Evolutionary conservation across 2,329 filamentous ascomycete species (phyloP), one percentile per base, ranked within the genome.

Genomic region (Penicillium oxalicum): DNA sequence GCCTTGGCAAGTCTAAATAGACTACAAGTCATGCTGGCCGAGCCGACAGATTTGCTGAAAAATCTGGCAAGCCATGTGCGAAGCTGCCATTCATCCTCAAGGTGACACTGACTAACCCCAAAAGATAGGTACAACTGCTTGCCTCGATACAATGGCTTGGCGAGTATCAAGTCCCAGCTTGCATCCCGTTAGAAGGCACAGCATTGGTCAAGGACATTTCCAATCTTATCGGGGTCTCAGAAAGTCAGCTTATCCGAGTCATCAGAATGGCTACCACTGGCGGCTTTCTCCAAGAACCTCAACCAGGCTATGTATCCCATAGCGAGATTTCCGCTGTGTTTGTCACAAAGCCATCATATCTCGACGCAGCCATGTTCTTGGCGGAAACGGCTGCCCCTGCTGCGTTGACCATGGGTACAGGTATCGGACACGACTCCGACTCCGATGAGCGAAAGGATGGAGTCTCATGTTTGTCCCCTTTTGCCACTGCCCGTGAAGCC

Each of bases 161-260:
- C 5, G 68, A 76, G 9, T 72, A 71, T 49, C 72, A 75, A 44
- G 59, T 76, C 4, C 64, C 74, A 0, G 70, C 71, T 3, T 75
- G 63, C 52, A 70, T 77, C n/a, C 74, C 74, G 0, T 56, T 71
- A 1, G 46, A 40, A 4, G 67, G 61, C 24, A 68, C 56, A 36
- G 64, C 73, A 7, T 53, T 63, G 1, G 53, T 65, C 40, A 61
- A 66, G 33, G 74, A 76, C 42, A 53, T 76, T 1, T 71, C 74
- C 4, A 68, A 73, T 12, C 53, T 77, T 3, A 52, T 65, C 2
- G 63, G 61, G 13, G 70, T 74, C 0, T 67, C 73, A 5, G 70
- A 70, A 44, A 44, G 35, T 3, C 66, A 70, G 28, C 62, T 76
- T 1, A 34, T 37, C 34, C 69, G 70, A 5, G 54, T 73, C 4